Evolutionary conservation across 495 filamentous ascomycete genomes (phyloP).

Genomic region (Penicillium verhagenii): DNA sequence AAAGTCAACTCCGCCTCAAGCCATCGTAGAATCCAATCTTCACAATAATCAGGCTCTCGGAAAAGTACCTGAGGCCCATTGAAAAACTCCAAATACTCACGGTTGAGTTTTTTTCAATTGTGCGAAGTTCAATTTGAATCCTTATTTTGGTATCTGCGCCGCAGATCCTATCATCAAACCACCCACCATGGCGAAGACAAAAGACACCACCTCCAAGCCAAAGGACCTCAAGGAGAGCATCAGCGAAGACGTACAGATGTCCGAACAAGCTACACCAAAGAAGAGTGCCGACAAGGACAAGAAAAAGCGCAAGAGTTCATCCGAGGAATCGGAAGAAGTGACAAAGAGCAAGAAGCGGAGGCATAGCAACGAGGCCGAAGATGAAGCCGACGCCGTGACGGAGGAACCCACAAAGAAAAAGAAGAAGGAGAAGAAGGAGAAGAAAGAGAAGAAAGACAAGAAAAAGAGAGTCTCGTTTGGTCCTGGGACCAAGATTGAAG

Average conservation of each 20-base stretch:
- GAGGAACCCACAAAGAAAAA: constrained; percentile 21
- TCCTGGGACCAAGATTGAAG: constrained; percentile 61
- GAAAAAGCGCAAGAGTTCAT: constrained; percentile 22
- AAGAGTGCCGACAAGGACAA: constrained; percentile 21
- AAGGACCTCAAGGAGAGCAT: constrained; percentile 57
- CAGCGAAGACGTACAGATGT: constrained; percentile 30
- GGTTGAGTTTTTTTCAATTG: background rate
- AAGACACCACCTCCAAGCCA: background rate
- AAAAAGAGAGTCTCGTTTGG: constrained; percentile 79
- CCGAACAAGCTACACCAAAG: constrained; percentile 16
- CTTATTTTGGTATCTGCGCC: background rate
- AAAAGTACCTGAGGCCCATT: background rate
- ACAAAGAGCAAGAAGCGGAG: constrained; percentile 24
- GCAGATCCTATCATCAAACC: background rate
- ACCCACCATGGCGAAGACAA: constrained; percentile 19
- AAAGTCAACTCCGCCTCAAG: constrained; percentile 7
- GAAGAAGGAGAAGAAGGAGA: constrained; percentile 17
- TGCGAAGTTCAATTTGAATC: background rate
- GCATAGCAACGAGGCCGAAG: constrained; percentile 17
- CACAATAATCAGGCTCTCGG: background rate
- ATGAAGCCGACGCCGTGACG: constrained; percentile 6
- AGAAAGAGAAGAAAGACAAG: constrained; percentile 28
- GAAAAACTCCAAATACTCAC: background rate
- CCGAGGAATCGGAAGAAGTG: constrained; percentile 10
- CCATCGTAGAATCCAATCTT: background rate